Percentiles rank a stretch among this genome's conserved stretches.
These are phyloP conservation scores for Geotrichum phurueaensis DNA, from an alignment of 1,139 yeast genomes.

Conservation along the genomic window DNA sequence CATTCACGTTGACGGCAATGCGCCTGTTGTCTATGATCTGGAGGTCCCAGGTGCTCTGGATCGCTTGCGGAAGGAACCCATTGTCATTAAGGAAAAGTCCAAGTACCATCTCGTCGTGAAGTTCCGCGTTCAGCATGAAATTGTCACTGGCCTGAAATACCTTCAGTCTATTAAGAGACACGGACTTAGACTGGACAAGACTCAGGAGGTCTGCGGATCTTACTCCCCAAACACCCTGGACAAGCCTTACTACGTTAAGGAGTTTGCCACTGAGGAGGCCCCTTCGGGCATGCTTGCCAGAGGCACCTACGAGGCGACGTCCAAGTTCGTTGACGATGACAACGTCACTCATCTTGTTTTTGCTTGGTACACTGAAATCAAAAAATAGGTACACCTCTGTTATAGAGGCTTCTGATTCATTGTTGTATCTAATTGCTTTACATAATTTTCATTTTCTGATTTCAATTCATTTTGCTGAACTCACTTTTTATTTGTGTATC, in stretches of 20 bases:
- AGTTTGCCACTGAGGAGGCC: constrained; percentile 78
- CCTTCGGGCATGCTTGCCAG: constrained; percentile 87
- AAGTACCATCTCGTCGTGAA: constrained; percentile 66
- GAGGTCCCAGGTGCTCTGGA: constrained; percentile 42
- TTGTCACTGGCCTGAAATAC: constrained; percentile 84
- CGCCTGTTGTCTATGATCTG: constrained; percentile 45
- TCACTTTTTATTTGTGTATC: neutral
- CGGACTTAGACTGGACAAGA: constrained; percentile 79
- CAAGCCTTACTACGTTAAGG: constrained; percentile 72
- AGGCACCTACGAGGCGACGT: constrained; percentile 74
- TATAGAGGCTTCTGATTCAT: neutral
- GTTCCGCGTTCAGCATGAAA: constrained; percentile 85
- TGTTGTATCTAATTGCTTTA: neutral
- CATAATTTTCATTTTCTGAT: neutral
- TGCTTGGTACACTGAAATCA: constrained; percentile 83
- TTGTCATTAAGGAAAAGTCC: constrained; percentile 72
- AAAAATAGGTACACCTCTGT: constrained; percentile 39
- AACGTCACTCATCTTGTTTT: constrained; percentile 64
- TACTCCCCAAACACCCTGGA: constrained; percentile 85
- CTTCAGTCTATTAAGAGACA: constrained; percentile 79
- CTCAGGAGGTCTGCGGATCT: constrained; percentile 84
- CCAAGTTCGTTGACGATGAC: constrained; percentile 87
- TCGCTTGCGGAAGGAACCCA: constrained; percentile 49
- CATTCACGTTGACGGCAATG: constrained; percentile 57
- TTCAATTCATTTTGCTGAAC: neutral